These are phyloP conservation scores for Pseudozyma tsukubaensis DNA, from an alignment of 1,284 basidiomycete species.

Conservation along the genomic window DNA sequence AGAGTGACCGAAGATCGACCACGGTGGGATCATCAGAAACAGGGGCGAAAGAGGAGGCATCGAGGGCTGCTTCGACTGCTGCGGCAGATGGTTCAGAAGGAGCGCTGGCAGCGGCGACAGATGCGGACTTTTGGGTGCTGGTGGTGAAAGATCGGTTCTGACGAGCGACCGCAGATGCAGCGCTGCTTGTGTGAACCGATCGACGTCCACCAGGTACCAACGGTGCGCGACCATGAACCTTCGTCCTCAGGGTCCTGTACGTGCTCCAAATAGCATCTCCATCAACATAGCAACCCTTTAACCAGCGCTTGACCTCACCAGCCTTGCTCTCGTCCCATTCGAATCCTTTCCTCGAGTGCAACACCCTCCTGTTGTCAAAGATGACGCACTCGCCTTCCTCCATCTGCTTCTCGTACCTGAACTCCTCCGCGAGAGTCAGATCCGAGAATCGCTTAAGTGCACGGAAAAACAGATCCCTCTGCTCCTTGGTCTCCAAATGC, in stretches of 20 bases:
- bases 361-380: slow-evolving; percentile 92
- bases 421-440: slow-evolving; percentile 74
- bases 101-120: slow-evolving; percentile 1
- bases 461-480: slow-evolving; percentile 50
- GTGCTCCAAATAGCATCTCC: slow-evolving; percentile 79
- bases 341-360: slow-evolving; percentile 89
- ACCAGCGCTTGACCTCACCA: slow-evolving; percentile 71
- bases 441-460: slow-evolving; percentile 78
- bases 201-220: slow-evolving; percentile 10
- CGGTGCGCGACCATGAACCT: slow-evolving; percentile 31
- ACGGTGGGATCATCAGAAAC: slow-evolving; percentile 54
- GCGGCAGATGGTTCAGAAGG: background rate
- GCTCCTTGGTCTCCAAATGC: slow-evolving; percentile 18
- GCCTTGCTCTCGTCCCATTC: slow-evolving; percentile 69
- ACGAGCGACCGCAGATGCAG: background rate
- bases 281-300: slow-evolving; percentile 84
- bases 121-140: background rate
- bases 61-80: background rate
- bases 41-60: slow-evolving; percentile 38
- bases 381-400: slow-evolving; percentile 86
- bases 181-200: background rate
- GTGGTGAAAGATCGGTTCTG: slow-evolving; percentile 22
- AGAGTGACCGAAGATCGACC: slow-evolving; percentile 33
- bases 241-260: slow-evolving; percentile 52
- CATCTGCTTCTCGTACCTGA: slow-evolving; percentile 78